phyloP scores from a whole-genome alignment of 148 eudicot genomes.

The Vaccinium myrtillus region DNA sequence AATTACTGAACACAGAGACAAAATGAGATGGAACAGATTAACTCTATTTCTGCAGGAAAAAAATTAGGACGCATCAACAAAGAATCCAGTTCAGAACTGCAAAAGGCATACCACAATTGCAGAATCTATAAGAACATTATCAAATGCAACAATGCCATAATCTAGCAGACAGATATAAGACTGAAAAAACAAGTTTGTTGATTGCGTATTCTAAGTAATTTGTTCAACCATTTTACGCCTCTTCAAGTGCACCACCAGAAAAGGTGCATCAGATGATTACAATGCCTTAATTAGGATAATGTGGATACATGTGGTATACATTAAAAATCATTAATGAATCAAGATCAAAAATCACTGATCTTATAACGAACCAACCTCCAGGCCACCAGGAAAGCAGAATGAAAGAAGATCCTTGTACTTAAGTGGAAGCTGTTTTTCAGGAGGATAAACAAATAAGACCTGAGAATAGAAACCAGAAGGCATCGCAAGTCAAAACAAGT shows the following conservation, averaged over 20 bases:
- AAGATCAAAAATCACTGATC: neutral
- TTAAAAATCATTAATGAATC: neutral
- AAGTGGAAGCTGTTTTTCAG: slow-evolving; percentile 81
- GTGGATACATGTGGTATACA: neutral
- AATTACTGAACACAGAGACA: neutral
- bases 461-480: slow-evolving; percentile 34
- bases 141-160: neutral
- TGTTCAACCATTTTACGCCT: neutral
- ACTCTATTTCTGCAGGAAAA: neutral
- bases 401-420: slow-evolving; percentile 90
- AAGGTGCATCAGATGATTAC: slow-evolving; percentile 6
- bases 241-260: neutral
- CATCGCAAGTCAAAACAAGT: slow-evolving; percentile 8
- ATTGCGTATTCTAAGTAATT: neutral
- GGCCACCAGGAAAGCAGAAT: slow-evolving; percentile 95
- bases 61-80: neutral
- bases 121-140: neutral
- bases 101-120: neutral
- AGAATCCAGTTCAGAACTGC: neutral
- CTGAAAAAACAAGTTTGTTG: neutral
- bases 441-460: slow-evolving; percentile 96
- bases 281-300: neutral
- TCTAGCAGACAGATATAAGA: neutral
- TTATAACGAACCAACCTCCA: slow-evolving; percentile 59
- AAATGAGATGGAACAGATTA: neutral